These are phyloP conservation scores for Tetragonia tetragonoides DNA, from an alignment of 148 eudicot species.

Conservation along the genomic window DNA sequence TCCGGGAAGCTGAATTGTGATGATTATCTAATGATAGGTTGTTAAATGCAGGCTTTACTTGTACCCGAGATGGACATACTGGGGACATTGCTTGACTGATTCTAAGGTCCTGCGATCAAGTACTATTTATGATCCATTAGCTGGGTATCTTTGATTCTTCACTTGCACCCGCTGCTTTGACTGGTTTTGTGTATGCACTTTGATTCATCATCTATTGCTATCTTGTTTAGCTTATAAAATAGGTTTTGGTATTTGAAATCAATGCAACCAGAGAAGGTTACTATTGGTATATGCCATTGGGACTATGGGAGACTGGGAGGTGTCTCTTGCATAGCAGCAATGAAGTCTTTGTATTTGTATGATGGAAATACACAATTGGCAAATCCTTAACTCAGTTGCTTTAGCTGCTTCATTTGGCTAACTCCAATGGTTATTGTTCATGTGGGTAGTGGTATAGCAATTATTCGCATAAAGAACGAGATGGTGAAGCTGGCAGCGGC, in stretches of 20 bases:
- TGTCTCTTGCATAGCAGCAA: too few relatives aligned
- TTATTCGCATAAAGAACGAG: not conserved
- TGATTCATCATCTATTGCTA: not conserved
- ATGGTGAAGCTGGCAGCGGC: conserved; percentile 28
- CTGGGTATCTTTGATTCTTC: too few relatives aligned
- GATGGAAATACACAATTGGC: too few relatives aligned
- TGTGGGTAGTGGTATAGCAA: too few relatives aligned
- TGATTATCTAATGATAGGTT: not conserved
- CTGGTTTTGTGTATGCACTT: too few relatives aligned
- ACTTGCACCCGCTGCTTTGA: too few relatives aligned
- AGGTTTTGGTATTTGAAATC: too few relatives aligned
- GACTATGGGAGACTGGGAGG: too few relatives aligned
- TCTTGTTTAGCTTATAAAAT: not conserved
- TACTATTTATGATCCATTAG: not conserved
- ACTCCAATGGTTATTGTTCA: not conserved
- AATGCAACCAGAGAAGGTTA: too few relatives aligned
- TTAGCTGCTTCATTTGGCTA: not conserved
- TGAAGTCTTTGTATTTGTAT: too few relatives aligned
- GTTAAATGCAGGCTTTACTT: conserved; percentile 28
- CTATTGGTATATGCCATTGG: too few relatives aligned
- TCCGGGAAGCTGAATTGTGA: not conserved
- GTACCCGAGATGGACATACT: conserved; percentile 37
- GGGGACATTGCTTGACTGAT: conserved; percentile 36
- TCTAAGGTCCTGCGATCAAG: not conserved
- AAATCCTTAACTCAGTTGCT: too few relatives aligned